phyloP scores from a whole-genome alignment of 75 land plant genomes.

The Cunninghamia lanceolata region DNA sequence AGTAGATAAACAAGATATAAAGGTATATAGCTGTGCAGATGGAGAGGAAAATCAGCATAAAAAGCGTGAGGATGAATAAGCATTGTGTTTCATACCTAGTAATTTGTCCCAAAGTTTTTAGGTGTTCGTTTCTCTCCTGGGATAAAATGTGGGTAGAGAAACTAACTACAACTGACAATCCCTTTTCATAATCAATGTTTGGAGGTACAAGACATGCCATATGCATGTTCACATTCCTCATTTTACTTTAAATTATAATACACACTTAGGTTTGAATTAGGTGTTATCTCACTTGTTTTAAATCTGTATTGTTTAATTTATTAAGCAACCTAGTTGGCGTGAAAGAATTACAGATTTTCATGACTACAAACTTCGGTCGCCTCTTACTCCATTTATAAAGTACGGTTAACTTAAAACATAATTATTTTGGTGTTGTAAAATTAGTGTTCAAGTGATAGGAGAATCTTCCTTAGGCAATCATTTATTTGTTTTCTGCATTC shows the following conservation, averaged over 20 bases:
- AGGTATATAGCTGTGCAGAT: neutral
- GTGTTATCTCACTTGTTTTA: neutral
- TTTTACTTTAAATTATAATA: neutral
- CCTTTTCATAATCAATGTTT: neutral
- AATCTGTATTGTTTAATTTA: slow-evolving; percentile 1
- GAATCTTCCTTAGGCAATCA: neutral
- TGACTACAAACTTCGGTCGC: neutral
- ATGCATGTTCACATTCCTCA: neutral
- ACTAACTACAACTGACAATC: no score
- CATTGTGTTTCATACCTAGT: neutral
- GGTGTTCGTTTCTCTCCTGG: neutral
- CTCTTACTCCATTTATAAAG: no score
- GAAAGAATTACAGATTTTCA: neutral
- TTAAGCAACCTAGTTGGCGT: neutral
- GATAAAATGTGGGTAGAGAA: neutral
- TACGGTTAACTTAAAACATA: neutral
- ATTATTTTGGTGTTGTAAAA: neutral
- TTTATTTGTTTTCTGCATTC: neutral
- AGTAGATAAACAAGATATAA: neutral
- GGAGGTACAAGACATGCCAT: neutral
- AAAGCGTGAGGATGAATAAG: neutral
- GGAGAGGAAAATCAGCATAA: neutral
- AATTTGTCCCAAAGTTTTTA: neutral
- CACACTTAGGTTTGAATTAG: slow-evolving; percentile 5
- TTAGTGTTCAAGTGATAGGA: neutral